These are phyloP conservation scores for Peniophora sp. DNA, from an alignment of 1,284 basidiomycete species.

Conservation along the genomic window DNA sequence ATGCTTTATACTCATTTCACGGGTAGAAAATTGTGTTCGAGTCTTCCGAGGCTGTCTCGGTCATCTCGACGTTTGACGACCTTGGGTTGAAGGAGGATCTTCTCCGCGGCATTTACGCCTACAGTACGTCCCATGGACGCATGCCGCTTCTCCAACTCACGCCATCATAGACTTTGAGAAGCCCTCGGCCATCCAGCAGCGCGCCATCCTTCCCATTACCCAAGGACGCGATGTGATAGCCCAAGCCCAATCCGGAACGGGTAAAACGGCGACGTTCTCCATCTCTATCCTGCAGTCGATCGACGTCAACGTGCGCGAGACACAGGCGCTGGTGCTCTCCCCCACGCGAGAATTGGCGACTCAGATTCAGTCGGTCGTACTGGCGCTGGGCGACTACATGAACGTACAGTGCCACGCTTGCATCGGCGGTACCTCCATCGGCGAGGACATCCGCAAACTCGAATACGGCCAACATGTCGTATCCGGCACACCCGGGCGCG, in stretches of 20 bases:
- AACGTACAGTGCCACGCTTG: conserved; percentile 99
- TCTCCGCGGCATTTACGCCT: conserved; percentile 95
- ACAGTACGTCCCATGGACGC: conserved; percentile 64
- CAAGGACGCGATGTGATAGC: conserved; percentile 96
- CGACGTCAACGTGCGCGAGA: conserved; percentile 92
- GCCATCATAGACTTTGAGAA: conserved; percentile 87
- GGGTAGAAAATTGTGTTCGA: conserved; percentile 90
- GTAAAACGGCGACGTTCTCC: conserved; percentile 99
- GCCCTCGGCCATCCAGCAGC: conserved; percentile 97
- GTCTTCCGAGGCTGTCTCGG: conserved; percentile 91
- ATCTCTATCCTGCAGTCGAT: conserved; percentile 94
- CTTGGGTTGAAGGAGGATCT: conserved; percentile 94
- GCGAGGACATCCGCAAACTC: conserved; percentile 97
- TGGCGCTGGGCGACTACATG: conserved; percentile 98
- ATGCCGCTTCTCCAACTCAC: conserved; percentile 1
- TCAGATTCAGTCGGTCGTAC: conserved; percentile 97
- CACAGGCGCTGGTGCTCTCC: conserved; percentile 93
- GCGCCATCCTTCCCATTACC: conserved; percentile 93
- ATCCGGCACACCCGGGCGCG: conserved; percentile 94
- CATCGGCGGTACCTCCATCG: conserved; percentile 95
- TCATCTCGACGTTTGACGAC: conserved; percentile 85
- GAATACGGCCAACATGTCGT: conserved; percentile 99
- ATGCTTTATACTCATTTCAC: conserved; percentile 1
- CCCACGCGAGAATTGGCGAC: conserved; percentile 94
- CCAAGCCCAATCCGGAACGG: conserved; percentile 98